These are phyloP conservation scores for Leavenworthia alabamica DNA, from an alignment of 345 rosid genomes.

Conservation along the genomic window DNA sequence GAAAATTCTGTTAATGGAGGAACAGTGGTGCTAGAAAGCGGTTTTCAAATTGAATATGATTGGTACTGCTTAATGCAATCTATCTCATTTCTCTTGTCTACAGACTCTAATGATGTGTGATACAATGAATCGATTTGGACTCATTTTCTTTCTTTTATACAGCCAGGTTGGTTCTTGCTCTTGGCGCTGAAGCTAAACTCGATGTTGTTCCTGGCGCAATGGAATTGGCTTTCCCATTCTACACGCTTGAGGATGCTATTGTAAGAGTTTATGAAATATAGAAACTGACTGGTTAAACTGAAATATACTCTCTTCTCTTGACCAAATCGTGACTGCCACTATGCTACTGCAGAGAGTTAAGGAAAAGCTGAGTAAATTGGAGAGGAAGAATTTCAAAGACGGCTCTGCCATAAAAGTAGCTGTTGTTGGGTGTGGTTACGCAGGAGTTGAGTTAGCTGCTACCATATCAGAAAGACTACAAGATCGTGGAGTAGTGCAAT, in stretches of 20 bases:
- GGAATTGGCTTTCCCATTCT: slow-evolving; percentile 83
- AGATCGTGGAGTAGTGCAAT: slow-evolving; percentile 69
- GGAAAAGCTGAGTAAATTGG: slow-evolving; percentile 50
- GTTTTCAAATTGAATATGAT: slow-evolving; percentile 76
- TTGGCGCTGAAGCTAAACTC: slow-evolving; percentile 88
- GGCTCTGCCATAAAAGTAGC: slow-evolving; percentile 50
- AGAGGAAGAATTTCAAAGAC: slow-evolving; percentile 61
- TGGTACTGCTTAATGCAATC: slow-evolving; percentile 44
- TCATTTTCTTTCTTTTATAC: slow-evolving; percentile 37
- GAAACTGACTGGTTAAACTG: neutral
- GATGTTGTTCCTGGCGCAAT: slow-evolving; percentile 83
- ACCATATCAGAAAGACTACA: slow-evolving; percentile 82
- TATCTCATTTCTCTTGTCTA: neutral
- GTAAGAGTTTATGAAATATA: slow-evolving; percentile 39
- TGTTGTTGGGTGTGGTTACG: slow-evolving; percentile 92
- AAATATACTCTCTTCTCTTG: neutral
- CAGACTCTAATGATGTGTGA: neutral
- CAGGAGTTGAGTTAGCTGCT: slow-evolving; percentile 96
- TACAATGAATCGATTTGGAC: slow-evolving; percentile 3
- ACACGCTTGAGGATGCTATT: slow-evolving; percentile 74
- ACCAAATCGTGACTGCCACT: neutral
- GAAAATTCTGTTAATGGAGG: slow-evolving; percentile 51
- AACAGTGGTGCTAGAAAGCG: slow-evolving; percentile 81
- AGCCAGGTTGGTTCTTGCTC: slow-evolving; percentile 99
- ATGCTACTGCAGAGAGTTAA: slow-evolving; percentile 60